phyloP scores from a whole-genome alignment of 2,329 filamentous ascomycete species.

The Sporothrix mexicana region DNA sequence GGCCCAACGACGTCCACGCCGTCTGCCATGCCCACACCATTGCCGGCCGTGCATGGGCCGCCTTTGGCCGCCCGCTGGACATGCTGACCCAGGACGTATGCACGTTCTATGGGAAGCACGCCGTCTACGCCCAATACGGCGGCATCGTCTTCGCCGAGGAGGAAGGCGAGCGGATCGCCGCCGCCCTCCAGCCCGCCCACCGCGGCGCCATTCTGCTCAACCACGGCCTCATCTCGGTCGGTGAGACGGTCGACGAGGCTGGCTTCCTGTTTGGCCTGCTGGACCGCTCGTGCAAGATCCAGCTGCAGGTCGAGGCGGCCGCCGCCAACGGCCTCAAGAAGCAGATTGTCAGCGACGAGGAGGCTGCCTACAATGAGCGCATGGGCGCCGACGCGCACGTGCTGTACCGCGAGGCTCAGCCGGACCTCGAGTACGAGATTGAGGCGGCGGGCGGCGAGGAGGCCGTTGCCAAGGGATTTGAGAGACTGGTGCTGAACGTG shows the following conservation, averaged over 20 bases:
- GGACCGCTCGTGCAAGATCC: conserved; percentile 71
- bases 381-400: conserved; percentile 56
- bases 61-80: conserved; percentile 68
- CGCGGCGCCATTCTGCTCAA: conserved; percentile 71
- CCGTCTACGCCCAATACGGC: conserved; percentile 65
- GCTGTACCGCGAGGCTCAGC: conserved; percentile 55
- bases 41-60: conserved; percentile 70
- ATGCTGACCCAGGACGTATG: conserved; percentile 74
- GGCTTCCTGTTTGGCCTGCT: conserved; percentile 72
- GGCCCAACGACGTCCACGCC: conserved; percentile 65
- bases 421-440: conserved; percentile 55
- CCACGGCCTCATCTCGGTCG: conserved; percentile 74
- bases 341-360: conserved; percentile 49
- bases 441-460: conserved; percentile 48
- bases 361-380: conserved; percentile 49
- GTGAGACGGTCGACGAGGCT: conserved; percentile 74
- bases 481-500: conserved; percentile 36
- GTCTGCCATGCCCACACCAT: conserved; percentile 73
- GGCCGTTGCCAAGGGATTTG: conserved; percentile 41
- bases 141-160: conserved; percentile 63
- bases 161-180: conserved; percentile 69
- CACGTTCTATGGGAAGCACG: conserved; percentile 66
- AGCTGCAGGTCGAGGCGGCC: conserved; percentile 72
- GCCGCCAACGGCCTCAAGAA: conserved; percentile 51
- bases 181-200: conserved; percentile 62